A percentile compares a stretch with the other conserved stretches of the same genome.
These are phyloP conservation scores for Phytophthora nicotianae DNA, from an alignment of 352 stramenopile genomes.

Conservation along the genomic window DNA sequence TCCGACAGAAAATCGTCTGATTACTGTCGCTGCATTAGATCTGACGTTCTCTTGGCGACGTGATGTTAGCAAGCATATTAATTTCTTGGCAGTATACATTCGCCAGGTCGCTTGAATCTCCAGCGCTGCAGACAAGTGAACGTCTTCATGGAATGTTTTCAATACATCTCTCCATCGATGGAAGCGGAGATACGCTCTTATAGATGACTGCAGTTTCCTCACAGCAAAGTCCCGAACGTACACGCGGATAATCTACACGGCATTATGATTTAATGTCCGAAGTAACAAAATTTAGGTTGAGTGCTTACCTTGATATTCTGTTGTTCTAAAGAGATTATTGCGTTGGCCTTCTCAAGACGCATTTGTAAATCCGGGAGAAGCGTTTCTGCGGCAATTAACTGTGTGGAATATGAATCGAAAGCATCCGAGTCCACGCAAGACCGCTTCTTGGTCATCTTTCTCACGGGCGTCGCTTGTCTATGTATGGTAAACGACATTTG, in stretches of 20 bases:
- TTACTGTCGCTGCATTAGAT: slow-evolving; percentile 24
- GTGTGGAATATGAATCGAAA: slow-evolving; percentile 73
- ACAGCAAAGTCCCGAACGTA: slow-evolving; percentile 51
- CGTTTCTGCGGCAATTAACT: slow-evolving; percentile 56
- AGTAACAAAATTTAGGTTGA: not conserved
- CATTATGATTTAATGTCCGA: not conserved
- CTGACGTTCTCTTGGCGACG: slow-evolving; percentile 23
- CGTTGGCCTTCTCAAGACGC: slow-evolving; percentile 45
- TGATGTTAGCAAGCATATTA: slow-evolving; percentile 32
- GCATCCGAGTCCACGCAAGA: slow-evolving; percentile 62
- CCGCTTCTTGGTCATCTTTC: slow-evolving; percentile 29
- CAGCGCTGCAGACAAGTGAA: slow-evolving; percentile 41
- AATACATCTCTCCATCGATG: slow-evolving; percentile 50
- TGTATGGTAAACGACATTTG: no score
- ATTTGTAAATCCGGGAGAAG: slow-evolving; percentile 51
- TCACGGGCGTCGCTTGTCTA: not conserved
- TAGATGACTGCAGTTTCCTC: slow-evolving; percentile 46
- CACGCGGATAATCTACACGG: slow-evolving; percentile 49
- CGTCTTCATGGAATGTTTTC: slow-evolving; percentile 44
- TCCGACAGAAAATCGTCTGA: slow-evolving; percentile 40
- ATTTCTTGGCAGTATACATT: slow-evolving; percentile 39
- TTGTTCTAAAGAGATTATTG: slow-evolving; percentile 49
- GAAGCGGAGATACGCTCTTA: slow-evolving; percentile 41
- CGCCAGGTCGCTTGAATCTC: slow-evolving; percentile 51
- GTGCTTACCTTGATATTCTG: slow-evolving; percentile 48